These are phyloP conservation scores for Lepidopterella palustris DNA, from an alignment of 495 filamentous ascomycete genomes.

Conservation along the genomic window DNA sequence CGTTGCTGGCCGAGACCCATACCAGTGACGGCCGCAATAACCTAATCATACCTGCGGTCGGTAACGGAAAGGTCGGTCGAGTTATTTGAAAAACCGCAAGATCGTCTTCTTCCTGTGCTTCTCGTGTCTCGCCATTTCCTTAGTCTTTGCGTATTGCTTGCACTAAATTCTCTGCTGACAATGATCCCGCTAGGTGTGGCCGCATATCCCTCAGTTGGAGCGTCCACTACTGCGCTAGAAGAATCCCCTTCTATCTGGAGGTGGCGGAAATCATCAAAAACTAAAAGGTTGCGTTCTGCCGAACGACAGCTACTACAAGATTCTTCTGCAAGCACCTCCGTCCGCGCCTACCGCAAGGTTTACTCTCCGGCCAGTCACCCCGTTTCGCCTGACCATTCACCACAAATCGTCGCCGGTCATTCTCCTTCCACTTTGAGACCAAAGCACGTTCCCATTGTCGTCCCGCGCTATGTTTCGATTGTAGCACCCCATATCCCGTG, in stretches of 20 bases:
- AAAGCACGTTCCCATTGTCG: constrained; percentile 41
- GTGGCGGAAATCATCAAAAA: constrained; percentile 6
- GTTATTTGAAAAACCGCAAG: constrained; percentile 23
- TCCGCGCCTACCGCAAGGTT: constrained; percentile 13
- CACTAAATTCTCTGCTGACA: constrained; percentile 24
- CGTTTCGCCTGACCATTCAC: constrained; percentile 10
- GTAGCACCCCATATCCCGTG: constrained; percentile 22
- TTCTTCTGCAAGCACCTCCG: constrained; percentile 16
- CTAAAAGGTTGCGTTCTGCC: constrained; percentile 12
- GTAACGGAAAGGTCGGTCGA: constrained; percentile 7
- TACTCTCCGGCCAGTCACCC: constrained; percentile 9
- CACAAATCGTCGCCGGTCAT: constrained; percentile 10
- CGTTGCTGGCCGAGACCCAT: constrained; percentile 15
- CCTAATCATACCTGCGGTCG: constrained; percentile 9
- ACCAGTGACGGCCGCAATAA: constrained; percentile 11
- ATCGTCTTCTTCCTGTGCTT: constrained; percentile 8
- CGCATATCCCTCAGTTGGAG: constrained; percentile 28
- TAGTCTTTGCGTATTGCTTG: constrained; percentile 3
- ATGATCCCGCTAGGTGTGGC: constrained; percentile 31
- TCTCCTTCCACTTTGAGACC: constrained; percentile 24
- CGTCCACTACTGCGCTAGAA: constrained; percentile 24
- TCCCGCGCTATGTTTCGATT: constrained; percentile 35
- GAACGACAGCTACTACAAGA: constrained; percentile 13
- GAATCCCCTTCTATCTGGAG: constrained; percentile 23
- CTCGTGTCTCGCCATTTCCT: constrained; percentile 1